These are phyloP conservation scores for Thalassiosira pacifica DNA, from an alignment of 352 stramenopile species.

Conservation along the genomic window DNA sequence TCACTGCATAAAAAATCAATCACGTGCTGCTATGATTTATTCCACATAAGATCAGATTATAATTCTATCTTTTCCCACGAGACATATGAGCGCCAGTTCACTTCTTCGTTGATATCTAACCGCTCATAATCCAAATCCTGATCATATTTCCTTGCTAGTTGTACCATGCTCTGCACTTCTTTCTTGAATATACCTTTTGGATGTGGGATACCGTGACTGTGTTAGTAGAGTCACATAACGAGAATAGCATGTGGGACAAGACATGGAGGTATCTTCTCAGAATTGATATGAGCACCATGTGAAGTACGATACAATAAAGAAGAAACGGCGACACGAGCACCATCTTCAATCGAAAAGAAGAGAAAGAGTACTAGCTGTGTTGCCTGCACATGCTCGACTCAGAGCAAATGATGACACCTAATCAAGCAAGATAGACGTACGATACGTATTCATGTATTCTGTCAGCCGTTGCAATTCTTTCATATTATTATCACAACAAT, in stretches of 20 bases:
- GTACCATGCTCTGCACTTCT: neutral
- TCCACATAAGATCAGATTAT: neutral
- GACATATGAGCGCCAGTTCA: neutral
- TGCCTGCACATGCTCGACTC: too few relatives aligned
- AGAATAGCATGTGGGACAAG: neutral
- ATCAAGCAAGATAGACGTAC: too few relatives aligned
- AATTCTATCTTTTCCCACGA: neutral
- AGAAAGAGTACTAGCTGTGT: too few relatives aligned
- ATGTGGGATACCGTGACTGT: neutral
- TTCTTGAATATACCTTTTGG: neutral
- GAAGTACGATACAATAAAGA: too few relatives aligned
- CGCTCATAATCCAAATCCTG: neutral
- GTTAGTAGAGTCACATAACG: neutral
- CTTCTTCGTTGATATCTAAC: neutral
- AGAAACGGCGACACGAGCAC: too few relatives aligned
- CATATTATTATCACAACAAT: too few relatives aligned
- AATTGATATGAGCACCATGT: neutral
- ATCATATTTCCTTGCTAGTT: neutral
- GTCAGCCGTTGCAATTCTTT: too few relatives aligned
- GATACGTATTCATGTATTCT: too few relatives aligned
- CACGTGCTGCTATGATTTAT: too few relatives aligned
- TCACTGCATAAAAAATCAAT: neutral
- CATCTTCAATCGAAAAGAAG: too few relatives aligned
- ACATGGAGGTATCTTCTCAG: neutral
- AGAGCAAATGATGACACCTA: too few relatives aligned